A percentile compares a stretch with the other conserved stretches of the same genome.
Evolutionary conservation across 371 early-diverging fungal genomes (phyloP).

Genomic region (Nematocida homosporus): DNA sequence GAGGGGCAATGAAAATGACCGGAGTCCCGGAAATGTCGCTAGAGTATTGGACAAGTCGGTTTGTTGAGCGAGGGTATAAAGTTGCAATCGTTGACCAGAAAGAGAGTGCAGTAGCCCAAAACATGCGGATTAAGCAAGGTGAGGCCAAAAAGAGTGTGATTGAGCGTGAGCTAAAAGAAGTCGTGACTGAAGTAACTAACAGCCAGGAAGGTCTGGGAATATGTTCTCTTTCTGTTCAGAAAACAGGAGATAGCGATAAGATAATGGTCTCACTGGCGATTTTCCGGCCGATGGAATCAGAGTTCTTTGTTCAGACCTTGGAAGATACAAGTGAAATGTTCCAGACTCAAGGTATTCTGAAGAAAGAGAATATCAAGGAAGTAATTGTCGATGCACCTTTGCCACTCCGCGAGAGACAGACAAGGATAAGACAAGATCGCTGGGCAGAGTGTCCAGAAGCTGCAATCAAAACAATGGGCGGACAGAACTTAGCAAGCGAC

Average conservation of each 20-base stretch:
- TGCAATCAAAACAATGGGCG: neutral
- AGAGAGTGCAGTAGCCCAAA: conserved; percentile 87
- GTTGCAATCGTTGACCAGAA: conserved; percentile 95
- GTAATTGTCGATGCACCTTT: conserved; percentile 50
- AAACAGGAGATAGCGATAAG: conserved; percentile 73
- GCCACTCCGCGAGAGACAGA: conserved; percentile 11
- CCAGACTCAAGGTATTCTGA: conserved; percentile 75
- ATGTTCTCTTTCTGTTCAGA: conserved; percentile 70
- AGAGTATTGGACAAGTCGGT: conserved; percentile 88
- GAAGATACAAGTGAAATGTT: conserved; percentile 77
- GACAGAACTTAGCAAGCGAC: neutral
- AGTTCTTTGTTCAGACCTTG: conserved; percentile 66
- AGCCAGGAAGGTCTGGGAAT: conserved; percentile 29
- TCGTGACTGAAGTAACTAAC: conserved; percentile 83
- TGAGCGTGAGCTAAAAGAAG: conserved; percentile 81
- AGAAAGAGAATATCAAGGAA: conserved; percentile 65
- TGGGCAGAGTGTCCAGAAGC: conserved; percentile 3
- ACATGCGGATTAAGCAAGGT: conserved; percentile 76
- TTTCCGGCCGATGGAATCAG: conserved; percentile 39
- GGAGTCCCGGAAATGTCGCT: conserved; percentile 92
- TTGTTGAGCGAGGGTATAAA: conserved; percentile 88
- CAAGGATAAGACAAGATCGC: conserved; percentile 66
- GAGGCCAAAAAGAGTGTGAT: conserved; percentile 74
- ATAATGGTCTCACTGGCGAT: conserved; percentile 1
- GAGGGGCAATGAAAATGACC: conserved; percentile 97